phyloP scores from a whole-genome alignment of 306 rosid genomes.

The Astragalus membranaceus region DNA sequence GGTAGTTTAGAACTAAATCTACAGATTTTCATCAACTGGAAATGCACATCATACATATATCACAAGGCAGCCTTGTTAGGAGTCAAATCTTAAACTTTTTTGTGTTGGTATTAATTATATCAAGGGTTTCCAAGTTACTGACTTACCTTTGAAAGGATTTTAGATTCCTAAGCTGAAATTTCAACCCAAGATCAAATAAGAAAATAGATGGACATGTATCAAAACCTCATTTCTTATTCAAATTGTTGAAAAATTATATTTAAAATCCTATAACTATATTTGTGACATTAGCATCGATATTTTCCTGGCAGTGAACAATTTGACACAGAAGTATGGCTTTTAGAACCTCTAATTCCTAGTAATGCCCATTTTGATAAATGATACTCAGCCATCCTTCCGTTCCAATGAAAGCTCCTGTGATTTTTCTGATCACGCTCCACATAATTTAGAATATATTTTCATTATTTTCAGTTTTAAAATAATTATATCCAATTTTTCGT shows the following conservation, averaged over 20 bases:
- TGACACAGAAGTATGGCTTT: not conserved
- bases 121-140: not conserved
- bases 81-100: not conserved
- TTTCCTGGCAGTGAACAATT: not conserved
- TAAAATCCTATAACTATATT: not conserved
- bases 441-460: not conserved
- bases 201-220: not conserved
- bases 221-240: not conserved
- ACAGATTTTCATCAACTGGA: not conserved
- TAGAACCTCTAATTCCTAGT: not conserved
- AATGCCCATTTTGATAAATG: slow-evolving; percentile 2
- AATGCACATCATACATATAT: not conserved
- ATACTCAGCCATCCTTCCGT: not conserved
- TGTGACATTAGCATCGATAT: not conserved
- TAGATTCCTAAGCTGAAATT: not conserved
- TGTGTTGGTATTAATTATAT: not conserved
- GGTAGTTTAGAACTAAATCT: not conserved
- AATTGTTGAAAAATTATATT: not conserved
- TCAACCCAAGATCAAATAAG: not conserved
- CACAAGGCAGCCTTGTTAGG: not conserved
- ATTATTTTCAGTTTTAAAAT: slow-evolving; percentile 1
- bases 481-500: slow-evolving; percentile 8
- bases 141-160: not conserved
- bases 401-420: not conserved
- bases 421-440: not conserved